phyloP scores from a whole-genome alignment of 1,284 basidiomycete species.

The Pseudozyma tsukubaensis region DNA sequence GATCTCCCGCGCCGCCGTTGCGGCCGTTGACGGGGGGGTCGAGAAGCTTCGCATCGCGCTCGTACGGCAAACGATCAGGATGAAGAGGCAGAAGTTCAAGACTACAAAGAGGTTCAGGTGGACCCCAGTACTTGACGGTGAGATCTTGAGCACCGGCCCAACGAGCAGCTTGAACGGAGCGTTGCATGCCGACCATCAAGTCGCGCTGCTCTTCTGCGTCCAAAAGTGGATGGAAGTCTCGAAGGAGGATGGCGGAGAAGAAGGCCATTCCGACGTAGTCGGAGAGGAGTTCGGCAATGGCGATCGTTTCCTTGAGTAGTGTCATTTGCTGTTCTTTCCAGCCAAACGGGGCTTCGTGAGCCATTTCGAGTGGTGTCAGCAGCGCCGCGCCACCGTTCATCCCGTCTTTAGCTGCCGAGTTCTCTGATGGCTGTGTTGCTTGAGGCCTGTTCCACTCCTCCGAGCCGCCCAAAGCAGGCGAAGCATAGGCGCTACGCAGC shows the following conservation, averaged over 20 bases:
- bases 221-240: conserved; percentile 42
- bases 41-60: conserved; percentile 72
- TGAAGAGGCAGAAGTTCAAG: conserved; percentile 83
- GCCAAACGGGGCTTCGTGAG: conserved; percentile 73
- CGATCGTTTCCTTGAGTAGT: conserved; percentile 87
- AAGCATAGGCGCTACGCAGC: conserved; percentile 46
- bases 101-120: conserved; percentile 77
- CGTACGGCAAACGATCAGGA: conserved; percentile 77
- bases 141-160: conserved; percentile 54
- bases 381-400: conserved; percentile 6
- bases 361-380: conserved; percentile 39
- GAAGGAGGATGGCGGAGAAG: conserved; percentile 50
- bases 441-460: conserved; percentile 30
- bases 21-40: not conserved
- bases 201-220: conserved; percentile 60
- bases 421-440: not conserved
- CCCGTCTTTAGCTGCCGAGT: not conserved
- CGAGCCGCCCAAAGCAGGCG: conserved; percentile 21
- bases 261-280: conserved; percentile 73
- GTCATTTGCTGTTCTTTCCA: conserved; percentile 95
- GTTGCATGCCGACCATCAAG: conserved; percentile 58
- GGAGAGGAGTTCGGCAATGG: conserved; percentile 88
- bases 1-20: conserved; percentile 2
- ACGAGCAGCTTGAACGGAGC: conserved; percentile 60
- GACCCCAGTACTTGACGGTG: conserved; percentile 69